phyloP scores from a whole-genome alignment of 1,284 basidiomycete species.

The Microbotryum intermedium region DNA sequence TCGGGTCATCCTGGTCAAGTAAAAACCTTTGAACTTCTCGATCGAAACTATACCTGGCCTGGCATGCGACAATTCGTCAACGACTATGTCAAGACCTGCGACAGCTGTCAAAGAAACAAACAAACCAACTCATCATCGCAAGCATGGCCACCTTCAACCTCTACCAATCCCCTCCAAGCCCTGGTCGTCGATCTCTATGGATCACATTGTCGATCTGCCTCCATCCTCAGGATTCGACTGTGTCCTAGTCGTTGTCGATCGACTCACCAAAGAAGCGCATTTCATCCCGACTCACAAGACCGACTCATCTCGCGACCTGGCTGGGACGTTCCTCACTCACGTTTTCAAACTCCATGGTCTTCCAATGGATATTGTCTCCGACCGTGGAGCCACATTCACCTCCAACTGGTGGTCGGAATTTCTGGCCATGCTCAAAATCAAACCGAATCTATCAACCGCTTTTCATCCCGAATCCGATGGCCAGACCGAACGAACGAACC shows the following conservation, averaged over 20 bases:
- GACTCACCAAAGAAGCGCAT: slow-evolving; percentile 42
- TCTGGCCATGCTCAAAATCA: slow-evolving; percentile 13
- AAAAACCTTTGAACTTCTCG: slow-evolving; percentile 37
- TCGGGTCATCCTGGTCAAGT: slow-evolving; percentile 44
- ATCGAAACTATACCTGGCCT: slow-evolving; percentile 39
- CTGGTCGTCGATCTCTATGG: slow-evolving; percentile 44
- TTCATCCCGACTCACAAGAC: slow-evolving; percentile 38
- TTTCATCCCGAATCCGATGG: slow-evolving; percentile 34
- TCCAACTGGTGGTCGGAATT: slow-evolving; percentile 34
- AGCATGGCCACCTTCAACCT: slow-evolving; percentile 40
- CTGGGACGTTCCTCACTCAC: slow-evolving; percentile 17
- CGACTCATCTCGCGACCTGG: not conserved
- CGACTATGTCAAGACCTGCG: too few relatives aligned
- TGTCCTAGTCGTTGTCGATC: slow-evolving; percentile 44
- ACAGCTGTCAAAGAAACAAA: slow-evolving; percentile 42
- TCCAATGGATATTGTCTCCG: slow-evolving; percentile 31
- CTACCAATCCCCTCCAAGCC: slow-evolving; percentile 38
- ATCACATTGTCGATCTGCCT: slow-evolving; percentile 46
- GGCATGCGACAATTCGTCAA: slow-evolving; percentile 36
- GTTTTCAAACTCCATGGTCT: slow-evolving; percentile 17
- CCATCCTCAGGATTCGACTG: slow-evolving; percentile 38
- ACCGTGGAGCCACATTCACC: slow-evolving; percentile 36
- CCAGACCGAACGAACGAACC: slow-evolving; percentile 44
- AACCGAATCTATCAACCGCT: slow-evolving; percentile 34
- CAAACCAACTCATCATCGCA: slow-evolving; percentile 36